phyloP scores from a whole-genome alignment of 257 asterid genomes.

The Petrea volubilis region DNA sequence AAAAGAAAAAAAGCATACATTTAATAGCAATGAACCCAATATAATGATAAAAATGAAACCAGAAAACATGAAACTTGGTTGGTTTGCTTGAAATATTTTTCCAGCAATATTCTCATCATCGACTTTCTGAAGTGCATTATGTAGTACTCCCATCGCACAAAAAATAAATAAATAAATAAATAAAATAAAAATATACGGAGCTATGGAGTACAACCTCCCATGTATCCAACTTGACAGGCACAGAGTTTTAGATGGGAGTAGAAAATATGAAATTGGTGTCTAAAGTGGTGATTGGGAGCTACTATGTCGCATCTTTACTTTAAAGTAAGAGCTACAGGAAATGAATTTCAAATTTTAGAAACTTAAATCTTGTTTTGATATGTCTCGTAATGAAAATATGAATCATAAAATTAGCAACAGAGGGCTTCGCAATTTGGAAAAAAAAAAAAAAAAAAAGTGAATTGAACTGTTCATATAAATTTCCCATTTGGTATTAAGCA shows the following conservation, averaged over 20 bases:
- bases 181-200: no score
- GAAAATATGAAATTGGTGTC: no score
- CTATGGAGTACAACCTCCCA: no score
- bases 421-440: neutral
- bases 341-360: neutral
- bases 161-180: no score
- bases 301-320: no score
- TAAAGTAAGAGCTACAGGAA: neutral
- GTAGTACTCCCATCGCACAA: no score
- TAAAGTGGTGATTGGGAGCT: no score
- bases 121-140: neutral
- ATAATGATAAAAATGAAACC: neutral
- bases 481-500: neutral
- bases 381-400: neutral
- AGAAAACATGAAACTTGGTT: neutral
- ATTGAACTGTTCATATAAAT: neutral
- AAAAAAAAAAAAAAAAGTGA: neutral
- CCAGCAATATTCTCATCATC: neutral
- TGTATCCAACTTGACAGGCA: no score
- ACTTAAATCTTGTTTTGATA: neutral
- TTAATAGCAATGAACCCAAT: neutral
- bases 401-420: neutral
- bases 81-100: neutral
- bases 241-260: no score
- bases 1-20: conserved; percentile 2